phyloP scores from a whole-genome alignment of 495 filamentous ascomycete species.

The Neurospora hispaniola region DNA sequence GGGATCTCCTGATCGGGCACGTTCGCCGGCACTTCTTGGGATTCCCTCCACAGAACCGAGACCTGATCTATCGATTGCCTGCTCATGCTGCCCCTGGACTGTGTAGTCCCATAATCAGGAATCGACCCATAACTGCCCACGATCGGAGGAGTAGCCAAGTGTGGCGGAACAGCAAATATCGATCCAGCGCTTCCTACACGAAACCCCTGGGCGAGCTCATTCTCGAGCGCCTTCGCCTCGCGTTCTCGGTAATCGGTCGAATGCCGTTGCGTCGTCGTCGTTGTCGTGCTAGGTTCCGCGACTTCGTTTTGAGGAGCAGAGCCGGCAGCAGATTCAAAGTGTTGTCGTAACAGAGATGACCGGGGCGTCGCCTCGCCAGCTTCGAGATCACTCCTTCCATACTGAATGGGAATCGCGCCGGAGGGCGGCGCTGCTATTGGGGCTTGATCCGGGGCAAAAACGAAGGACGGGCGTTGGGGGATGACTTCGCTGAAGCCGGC shows the following conservation, averaged over 20 bases:
- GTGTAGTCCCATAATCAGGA: constrained; percentile 61
- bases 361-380: constrained; percentile 23
- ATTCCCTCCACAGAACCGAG: constrained; percentile 59
- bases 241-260: constrained; percentile 25
- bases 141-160: constrained; percentile 49
- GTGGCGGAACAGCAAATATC: constrained; percentile 52
- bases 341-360: constrained; percentile 29
- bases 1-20: constrained; percentile 54
- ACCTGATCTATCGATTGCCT: constrained; percentile 62
- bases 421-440: constrained; percentile 22
- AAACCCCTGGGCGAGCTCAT: constrained; percentile 23
- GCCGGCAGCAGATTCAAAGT: constrained; percentile 24
- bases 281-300: constrained; percentile 13
- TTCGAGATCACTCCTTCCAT: constrained; percentile 25
- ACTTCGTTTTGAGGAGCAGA: constrained; percentile 11
- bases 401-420: constrained; percentile 12
- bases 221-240: constrained; percentile 32
- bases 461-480: constrained; percentile 61
- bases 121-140: constrained; percentile 59
- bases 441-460: constrained; percentile 41
- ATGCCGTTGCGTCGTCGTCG: constrained; percentile 1
- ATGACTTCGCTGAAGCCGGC: constrained; percentile 80
- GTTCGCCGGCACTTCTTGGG: constrained; percentile 42
- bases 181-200: constrained; percentile 29
- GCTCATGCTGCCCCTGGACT: constrained; percentile 46